phyloP scores from a whole-genome alignment of 179 eudicot species.

The Amaranthus tricolor region DNA sequence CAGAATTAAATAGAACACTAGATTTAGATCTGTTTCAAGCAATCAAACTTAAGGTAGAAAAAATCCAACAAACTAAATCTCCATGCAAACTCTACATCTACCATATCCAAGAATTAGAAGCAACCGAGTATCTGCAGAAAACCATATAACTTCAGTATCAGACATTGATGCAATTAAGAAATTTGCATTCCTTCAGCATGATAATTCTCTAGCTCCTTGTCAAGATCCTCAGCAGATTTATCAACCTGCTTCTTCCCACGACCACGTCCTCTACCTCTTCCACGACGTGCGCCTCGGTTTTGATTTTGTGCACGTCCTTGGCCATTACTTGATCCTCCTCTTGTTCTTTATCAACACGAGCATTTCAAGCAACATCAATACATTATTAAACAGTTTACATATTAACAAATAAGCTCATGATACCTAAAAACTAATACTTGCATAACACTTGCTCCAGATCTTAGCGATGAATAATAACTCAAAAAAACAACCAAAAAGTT shows the following conservation, averaged over 20 bases:
- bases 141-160: not conserved
- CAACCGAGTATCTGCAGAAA: conserved; percentile 7
- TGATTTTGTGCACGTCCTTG: conserved; percentile 43
- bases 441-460: too few relatives aligned
- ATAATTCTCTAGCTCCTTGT: conserved; percentile 82
- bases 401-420: not conserved
- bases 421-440: too few relatives aligned
- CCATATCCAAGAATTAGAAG: conserved; percentile 8
- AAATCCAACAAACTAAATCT: not conserved
- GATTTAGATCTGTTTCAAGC: conserved; percentile 1
- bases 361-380: conserved; percentile 7
- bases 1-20: not conserved
- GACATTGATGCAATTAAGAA: conserved; percentile 20
- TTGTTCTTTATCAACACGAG: conserved; percentile 43
- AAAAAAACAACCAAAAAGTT: too few relatives aligned
- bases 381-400: not conserved
- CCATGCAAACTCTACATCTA: conserved; percentile 7
- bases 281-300: conserved; percentile 27
- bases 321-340: conserved; percentile 50
- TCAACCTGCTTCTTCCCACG: conserved; percentile 47
- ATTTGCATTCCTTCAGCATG: conserved; percentile 84
- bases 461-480: not conserved
- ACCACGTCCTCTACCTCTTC: conserved; percentile 29
- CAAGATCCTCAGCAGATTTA: conserved; percentile 81
- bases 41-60: conserved; percentile 8